Percentiles rank a stretch among this genome's conserved stretches.
Evolutionary conservation across 805 yeast genomes (phyloP).

Genomic region (Clavispora phyllophila): DNA sequence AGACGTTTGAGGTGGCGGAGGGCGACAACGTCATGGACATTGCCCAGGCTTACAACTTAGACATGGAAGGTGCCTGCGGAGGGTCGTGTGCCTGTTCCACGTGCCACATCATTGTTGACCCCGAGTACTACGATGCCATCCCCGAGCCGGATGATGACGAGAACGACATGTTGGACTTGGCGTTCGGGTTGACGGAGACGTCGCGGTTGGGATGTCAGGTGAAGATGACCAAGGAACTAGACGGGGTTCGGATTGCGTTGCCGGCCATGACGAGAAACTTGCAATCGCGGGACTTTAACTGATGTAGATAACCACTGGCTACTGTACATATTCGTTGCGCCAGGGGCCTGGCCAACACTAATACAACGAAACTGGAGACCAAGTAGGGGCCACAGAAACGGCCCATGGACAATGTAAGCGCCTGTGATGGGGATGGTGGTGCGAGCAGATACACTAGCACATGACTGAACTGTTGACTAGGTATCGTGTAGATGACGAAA

Average conservation of each 20-base stretch:
- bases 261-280: slow-evolving; percentile 97
- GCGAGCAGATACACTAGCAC: too few species aligned
- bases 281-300: slow-evolving; percentile 72
- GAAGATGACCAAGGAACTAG: slow-evolving; percentile 80
- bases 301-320: not conserved
- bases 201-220: slow-evolving; percentile 95
- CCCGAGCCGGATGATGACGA: slow-evolving; percentile 98
- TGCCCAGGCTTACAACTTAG: slow-evolving; percentile 89
- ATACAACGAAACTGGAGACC: too few species aligned
- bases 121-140: slow-evolving; percentile 82
- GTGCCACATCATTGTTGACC: slow-evolving; percentile 94
- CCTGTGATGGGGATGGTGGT: too few species aligned
- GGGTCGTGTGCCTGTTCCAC: slow-evolving; percentile 99
- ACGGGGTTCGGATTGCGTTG: slow-evolving; percentile 89
- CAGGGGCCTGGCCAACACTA: not conserved
- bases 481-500: too few species aligned
- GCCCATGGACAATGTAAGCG: too few species aligned
- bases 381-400: too few species aligned
- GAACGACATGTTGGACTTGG: slow-evolving; percentile 96
- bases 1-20: slow-evolving; percentile 78
- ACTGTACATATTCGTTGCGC: slow-evolving; percentile 6
- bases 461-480: too few species aligned
- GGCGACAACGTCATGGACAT: slow-evolving; percentile 91
- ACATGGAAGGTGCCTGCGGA: slow-evolving; percentile 98
- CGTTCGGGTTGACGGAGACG: slow-evolving; percentile 95